Evolutionary conservation across 192 early-diverging fungal species (phyloP).

Genomic region (Linnemannia elongata): DNA sequence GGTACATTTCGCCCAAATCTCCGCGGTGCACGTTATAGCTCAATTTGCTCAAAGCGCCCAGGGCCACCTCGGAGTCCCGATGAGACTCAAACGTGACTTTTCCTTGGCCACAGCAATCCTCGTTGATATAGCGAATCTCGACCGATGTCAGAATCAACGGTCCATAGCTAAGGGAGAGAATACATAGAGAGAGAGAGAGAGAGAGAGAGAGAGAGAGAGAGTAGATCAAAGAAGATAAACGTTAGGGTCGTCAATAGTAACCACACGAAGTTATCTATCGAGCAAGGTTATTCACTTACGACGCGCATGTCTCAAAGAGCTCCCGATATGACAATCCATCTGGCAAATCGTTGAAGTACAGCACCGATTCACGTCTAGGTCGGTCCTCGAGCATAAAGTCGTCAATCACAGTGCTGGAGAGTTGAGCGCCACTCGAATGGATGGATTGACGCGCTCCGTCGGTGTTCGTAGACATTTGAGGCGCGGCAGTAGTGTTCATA

Average conservation of each 20-base stretch:
- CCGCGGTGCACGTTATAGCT: constrained; percentile 31
- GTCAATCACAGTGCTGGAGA: constrained; percentile 27
- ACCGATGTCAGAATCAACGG: constrained; percentile 35
- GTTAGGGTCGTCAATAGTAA: neutral
- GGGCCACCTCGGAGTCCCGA: constrained; percentile 26
- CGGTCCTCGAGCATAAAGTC: constrained; percentile 45
- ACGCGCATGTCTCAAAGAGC: constrained; percentile 41
- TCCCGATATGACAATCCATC: constrained; percentile 29
- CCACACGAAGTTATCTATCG: neutral
- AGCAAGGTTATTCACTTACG: constrained; percentile 12
- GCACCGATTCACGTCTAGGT: constrained; percentile 20
- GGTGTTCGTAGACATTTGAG: constrained; percentile 16
- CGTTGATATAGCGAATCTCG: constrained; percentile 50
- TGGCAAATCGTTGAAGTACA: constrained; percentile 34
- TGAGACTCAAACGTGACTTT: constrained; percentile 36
- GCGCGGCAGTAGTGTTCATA: neutral
- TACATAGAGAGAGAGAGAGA: neutral
- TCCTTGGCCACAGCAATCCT: constrained; percentile 33
- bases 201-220: neutral
- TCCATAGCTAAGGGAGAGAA: constrained; percentile 19
- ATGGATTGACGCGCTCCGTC: constrained; percentile 9
- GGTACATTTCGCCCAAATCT: constrained; percentile 15
- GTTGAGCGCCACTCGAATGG: constrained; percentile 3
- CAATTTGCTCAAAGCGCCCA: neutral
- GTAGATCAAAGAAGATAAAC: neutral